Conservation (phyloP, 495 filamentous ascomycete genomes). For the Rusavskia elegans region DNA sequence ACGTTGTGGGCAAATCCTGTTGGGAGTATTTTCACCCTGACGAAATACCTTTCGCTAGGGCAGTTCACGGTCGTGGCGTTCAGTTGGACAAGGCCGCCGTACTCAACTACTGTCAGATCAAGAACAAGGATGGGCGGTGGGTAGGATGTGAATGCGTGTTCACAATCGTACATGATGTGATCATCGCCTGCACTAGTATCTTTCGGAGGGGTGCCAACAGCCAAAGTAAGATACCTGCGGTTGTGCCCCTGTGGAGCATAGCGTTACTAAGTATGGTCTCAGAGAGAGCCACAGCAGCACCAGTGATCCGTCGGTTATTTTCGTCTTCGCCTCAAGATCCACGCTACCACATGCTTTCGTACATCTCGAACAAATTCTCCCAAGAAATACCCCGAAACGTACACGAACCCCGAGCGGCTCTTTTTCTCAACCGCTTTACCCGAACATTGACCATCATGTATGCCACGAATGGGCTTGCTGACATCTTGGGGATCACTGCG, state of each 20-base stretch:
- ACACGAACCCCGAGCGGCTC: slow-evolving; percentile 67
- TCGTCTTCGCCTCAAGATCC: slow-evolving; percentile 70
- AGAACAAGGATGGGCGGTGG: slow-evolving; percentile 53
- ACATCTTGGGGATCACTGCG: slow-evolving; percentile 53
- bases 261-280: background rate
- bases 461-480: slow-evolving; percentile 56
- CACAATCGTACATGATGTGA: slow-evolving; percentile 71
- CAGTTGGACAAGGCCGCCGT: slow-evolving; percentile 74
- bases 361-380: slow-evolving; percentile 68
- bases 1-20: slow-evolving; percentile 60
- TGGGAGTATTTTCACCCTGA: slow-evolving; percentile 82
- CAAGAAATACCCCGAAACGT: slow-evolving; percentile 39
- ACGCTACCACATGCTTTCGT: slow-evolving; percentile 80
- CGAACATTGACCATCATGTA: slow-evolving; percentile 75
- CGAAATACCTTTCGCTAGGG: slow-evolving; percentile 59
- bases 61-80: slow-evolving; percentile 57
- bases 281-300: slow-evolving; percentile 71
- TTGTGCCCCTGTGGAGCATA: background rate
- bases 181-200: slow-evolving; percentile 73
- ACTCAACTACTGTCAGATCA: slow-evolving; percentile 61
- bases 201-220: slow-evolving; percentile 55
- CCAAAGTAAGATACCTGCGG: slow-evolving; percentile 44
- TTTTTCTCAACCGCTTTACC: slow-evolving; percentile 81
- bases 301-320: slow-evolving; percentile 62
- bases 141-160: slow-evolving; percentile 81